Base-by-base conservation (phyloP, 371 early-diverging fungal genomes). In the Lichtheimia ramosa region DNA sequence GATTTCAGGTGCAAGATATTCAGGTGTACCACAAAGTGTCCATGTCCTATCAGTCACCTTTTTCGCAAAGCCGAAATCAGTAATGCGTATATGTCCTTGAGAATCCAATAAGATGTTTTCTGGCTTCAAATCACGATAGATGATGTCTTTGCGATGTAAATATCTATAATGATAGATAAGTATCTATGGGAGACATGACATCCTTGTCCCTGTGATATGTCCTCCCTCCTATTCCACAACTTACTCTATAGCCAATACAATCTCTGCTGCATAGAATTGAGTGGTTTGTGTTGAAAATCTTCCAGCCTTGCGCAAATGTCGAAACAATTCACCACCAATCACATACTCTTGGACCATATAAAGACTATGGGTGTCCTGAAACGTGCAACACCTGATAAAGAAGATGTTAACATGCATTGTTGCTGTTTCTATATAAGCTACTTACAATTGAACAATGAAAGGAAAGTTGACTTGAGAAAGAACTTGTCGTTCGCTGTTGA, bases 51-150 rank as follows among this genome's bases (percentile, higher is more conserved):
- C 89, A 2, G 77, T 64, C 28, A 92, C 86, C 34, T 82, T 77
- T 69, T 97, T 98, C 27, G 99, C 97, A 86, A 99, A 99, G 2
- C 99, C 99, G 85, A 99, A 99, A 79, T 99, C 99, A 3, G 99
- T 94, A 51, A 99, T 93, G 76, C 97, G 97, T 60, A 99, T 89
- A 71, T 99, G 96, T 3, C 99, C 99, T 50, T 81, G 66, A 10
- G 84, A 74, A 64, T 96, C 97, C 52, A 99, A 75, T 41, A 99
- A 76, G 43, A 95, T 72, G 69, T 97, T 96, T 64, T 98, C 96
- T 15, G 98, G 98, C 69, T 97, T 96, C 46, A 98, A 71, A 74
- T 97, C 98, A 27, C 98, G 87, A 79, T 98, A 98, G 59, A 97
- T 92, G 51, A 96, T 93, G 66, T 95, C 90, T 62, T 90, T 82